phyloP scores from a whole-genome alignment of 179 eudicot species.

The Beta lomatogona region DNA sequence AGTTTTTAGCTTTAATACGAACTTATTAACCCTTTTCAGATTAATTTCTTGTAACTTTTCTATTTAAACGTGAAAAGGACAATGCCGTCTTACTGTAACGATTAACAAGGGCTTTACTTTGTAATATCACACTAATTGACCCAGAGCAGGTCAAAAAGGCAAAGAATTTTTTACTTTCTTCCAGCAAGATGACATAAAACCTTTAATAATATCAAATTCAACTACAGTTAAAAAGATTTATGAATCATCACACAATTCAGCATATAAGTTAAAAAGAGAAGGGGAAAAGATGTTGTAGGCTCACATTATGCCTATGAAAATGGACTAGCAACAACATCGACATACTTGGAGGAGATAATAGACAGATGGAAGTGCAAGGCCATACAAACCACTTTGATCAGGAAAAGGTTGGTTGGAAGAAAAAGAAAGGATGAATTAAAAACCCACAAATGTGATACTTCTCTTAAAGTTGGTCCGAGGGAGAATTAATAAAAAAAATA shows the following conservation, averaged over 20 bases:
- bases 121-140: not conserved
- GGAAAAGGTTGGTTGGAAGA: conserved; percentile 30
- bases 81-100: not conserved
- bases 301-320: conserved; percentile 35
- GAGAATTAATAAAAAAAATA: not conserved
- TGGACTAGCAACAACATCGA: conserved; percentile 15
- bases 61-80: no score
- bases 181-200: not conserved
- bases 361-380: conserved; percentile 38
- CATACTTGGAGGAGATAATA: conserved; percentile 23
- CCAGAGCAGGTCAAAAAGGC: not conserved
- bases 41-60: no score
- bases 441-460: conserved; percentile 36
- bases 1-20: no score
- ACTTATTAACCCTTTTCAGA: no score
- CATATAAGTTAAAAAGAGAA: conserved; percentile 5
- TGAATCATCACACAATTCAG: conserved; percentile 8
- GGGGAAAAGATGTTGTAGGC: not conserved
- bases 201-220: not conserved
- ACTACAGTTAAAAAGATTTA: not conserved
- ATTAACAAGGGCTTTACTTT: not conserved
- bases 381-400: conserved; percentile 34
- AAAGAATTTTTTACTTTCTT: not conserved
- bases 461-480: conserved; percentile 18
- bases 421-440: conserved; percentile 30